These are phyloP conservation scores for Taphrina populina DNA, from an alignment of 1,139 yeast genomes.

Conservation along the genomic window DNA sequence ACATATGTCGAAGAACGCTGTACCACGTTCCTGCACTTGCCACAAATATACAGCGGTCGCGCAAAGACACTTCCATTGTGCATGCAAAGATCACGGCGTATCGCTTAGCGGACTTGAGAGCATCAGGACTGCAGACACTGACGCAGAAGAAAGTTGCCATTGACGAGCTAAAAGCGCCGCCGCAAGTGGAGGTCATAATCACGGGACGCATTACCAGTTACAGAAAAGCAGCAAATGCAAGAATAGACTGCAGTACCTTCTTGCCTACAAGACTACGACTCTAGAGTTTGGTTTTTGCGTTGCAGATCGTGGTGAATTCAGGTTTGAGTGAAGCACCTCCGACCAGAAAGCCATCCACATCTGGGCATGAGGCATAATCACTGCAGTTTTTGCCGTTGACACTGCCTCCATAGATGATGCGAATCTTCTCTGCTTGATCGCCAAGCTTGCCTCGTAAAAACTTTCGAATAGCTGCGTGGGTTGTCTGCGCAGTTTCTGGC, in stretches of 20 bases:
- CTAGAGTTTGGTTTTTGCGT: conserved; percentile 41
- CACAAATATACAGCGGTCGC: not conserved
- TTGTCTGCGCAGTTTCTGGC: conserved; percentile 72
- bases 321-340: conserved; percentile 99
- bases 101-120: too few species aligned
- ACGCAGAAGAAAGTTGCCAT: too few species aligned
- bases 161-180: too few species aligned
- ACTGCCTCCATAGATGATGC: conserved; percentile 98
- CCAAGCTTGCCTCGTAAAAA: conserved; percentile 78
- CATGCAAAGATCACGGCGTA: too few species aligned
- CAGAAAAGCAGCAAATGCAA: too few species aligned
- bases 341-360: conserved; percentile 97
- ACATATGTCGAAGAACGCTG: too few species aligned
- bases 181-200: too few species aligned
- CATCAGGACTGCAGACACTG: too few species aligned
- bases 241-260: too few species aligned
- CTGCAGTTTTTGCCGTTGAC: conserved; percentile 93
- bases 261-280: not conserved
- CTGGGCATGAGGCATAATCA: conserved; percentile 85
- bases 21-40: not conserved
- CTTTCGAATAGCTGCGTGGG: conserved; percentile 84
- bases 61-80: conserved; percentile 1
- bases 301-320: conserved; percentile 92
- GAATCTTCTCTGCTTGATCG: conserved; percentile 67
- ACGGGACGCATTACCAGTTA: too few species aligned